Evolutionary conservation across 2,329 filamentous ascomycete species (phyloP), one percentile per base, ranked within the genome.

Genomic region (Mariannaea elegans): DNA sequence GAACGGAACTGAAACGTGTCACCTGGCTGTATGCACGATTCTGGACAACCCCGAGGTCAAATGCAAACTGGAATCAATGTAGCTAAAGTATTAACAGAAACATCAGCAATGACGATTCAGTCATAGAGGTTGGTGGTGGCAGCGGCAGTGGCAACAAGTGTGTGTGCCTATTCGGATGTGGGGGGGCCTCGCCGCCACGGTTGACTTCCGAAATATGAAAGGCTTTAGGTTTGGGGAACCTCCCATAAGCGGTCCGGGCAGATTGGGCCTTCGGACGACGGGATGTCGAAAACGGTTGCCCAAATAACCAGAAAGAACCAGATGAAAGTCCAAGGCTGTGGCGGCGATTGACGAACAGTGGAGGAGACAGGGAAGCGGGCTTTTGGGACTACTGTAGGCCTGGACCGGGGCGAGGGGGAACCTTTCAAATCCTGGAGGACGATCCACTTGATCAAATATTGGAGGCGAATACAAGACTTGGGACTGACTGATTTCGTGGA

Each of bases 181-280:
- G 48, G 53, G 52, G 49, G 14, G 18, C 39, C 41, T 46, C 61
- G 49, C 57, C 57, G 41, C 63, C 54, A 65, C 67, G 65, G 68
- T 67, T 46, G 66, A 59, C 61, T 62, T 59, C 68, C 68, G 66
- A 70, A 56, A 9, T 14, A 9, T 39, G 59, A 47, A 21, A 54
- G 38, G 44, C 54, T 27, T 27, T 27, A 9, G 24, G 24, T 49
- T 52, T 50, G 38, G 53, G 45, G 62, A 47, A 51, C 36, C 41
- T 29, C 19, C 19, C 44, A 53, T 31, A 39, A n/a, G 18, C 54
- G 47, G 55, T 48, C 44, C 44, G 50, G 18, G 27, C 38, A 55
- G 19, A 29, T 27, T 65, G 53, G 53, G 48, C 36, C 42, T 58
- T 70, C 68, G 71, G 71, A 64, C 69, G 69, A 71, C 69, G 45